Evolutionary conservation across 306 rosid genomes (phyloP).

Genomic region (Senna siamea): DNA sequence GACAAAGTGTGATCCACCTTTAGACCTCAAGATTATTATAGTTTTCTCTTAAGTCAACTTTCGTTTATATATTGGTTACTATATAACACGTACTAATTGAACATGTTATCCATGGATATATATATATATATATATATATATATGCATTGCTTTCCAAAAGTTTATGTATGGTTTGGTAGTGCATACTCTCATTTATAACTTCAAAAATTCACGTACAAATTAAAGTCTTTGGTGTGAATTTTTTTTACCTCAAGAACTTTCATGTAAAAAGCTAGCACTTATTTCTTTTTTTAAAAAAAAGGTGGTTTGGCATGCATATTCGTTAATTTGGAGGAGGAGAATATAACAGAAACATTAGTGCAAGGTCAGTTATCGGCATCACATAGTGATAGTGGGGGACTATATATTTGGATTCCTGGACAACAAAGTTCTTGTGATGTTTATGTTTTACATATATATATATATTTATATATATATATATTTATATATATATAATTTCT

Average conservation of each 20-base stretch:
- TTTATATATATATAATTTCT: too few species aligned
- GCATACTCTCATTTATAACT: too few species aligned
- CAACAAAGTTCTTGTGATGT: too few species aligned
- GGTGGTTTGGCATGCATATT: constrained; percentile 42
- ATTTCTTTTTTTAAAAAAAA: neutral
- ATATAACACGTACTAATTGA: too few species aligned
- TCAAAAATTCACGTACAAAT: too few species aligned
- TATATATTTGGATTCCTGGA: constrained; percentile 42
- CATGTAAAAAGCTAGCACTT: neutral
- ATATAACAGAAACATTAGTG: constrained; percentile 32
- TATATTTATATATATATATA: too few species aligned
- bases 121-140: too few species aligned
- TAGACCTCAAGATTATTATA: neutral
- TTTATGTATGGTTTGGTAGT: too few species aligned
- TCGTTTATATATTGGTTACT: neutral
- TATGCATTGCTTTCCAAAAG: too few species aligned
- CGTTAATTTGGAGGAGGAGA: neutral
- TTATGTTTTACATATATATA: too few species aligned
- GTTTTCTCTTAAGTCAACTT: neutral
- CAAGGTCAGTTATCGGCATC: constrained; percentile 55
- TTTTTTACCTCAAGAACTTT: too few species aligned
- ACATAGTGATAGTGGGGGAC: constrained; percentile 37
- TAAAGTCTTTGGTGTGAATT: too few species aligned
- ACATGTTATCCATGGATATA: neutral
- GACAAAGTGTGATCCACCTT: neutral